These are phyloP conservation scores for Drosera capensis DNA, from an alignment of 148 eudicot genomes.

Conservation along the genomic window DNA sequence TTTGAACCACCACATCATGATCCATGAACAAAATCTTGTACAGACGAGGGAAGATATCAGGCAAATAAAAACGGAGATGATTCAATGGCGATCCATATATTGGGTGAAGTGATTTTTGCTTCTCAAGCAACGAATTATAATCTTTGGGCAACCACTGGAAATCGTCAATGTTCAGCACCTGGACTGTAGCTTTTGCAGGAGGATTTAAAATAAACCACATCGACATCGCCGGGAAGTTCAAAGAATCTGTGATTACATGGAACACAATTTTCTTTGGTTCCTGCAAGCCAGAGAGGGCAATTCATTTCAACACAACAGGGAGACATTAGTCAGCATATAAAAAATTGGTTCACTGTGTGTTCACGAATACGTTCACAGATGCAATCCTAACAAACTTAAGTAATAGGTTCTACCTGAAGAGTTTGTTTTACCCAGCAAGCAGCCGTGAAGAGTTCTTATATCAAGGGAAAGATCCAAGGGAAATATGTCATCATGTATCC, in stretches of 20 bases:
- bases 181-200: constrained; percentile 63
- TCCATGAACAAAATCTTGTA: constrained; percentile 76
- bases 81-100: constrained; percentile 76
- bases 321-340: not conserved
- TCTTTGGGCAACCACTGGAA: constrained; percentile 35
- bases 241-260: constrained; percentile 82
- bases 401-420: no score
- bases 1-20: constrained; percentile 88
- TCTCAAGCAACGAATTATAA: constrained; percentile 21
- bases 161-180: constrained; percentile 43
- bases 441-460: no score
- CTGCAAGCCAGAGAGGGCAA: constrained; percentile 29
- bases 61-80: constrained; percentile 87
- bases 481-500: no score
- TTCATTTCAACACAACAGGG: not conserved
- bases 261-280: constrained; percentile 71
- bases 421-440: no score
- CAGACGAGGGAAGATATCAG: constrained; percentile 68
- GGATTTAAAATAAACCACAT: constrained; percentile 91
- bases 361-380: no score
- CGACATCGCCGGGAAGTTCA: constrained; percentile 66
- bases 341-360: not conserved
- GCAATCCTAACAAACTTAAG: not conserved
- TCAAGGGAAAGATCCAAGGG: no score
- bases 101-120: constrained; percentile 42